These are phyloP conservation scores for Deinandra increscens DNA, from an alignment of 129 eudicot species.

Conservation along the genomic window DNA sequence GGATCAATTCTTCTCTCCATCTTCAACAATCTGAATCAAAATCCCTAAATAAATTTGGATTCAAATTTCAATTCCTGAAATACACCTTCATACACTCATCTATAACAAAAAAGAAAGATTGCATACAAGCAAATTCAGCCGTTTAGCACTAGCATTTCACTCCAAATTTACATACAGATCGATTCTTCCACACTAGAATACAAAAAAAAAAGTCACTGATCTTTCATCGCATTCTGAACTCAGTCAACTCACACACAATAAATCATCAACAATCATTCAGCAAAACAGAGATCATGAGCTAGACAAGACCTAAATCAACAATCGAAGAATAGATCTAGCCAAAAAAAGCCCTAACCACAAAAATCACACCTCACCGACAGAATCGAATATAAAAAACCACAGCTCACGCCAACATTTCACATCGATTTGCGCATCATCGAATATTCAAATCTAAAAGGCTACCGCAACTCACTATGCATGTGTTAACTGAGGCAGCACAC, in stretches of 20 bases:
- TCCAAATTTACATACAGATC: slow-evolving; percentile 25
- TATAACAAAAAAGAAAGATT: background rate
- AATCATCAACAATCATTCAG: background rate
- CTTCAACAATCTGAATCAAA: slow-evolving; percentile 35
- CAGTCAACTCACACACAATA: background rate
- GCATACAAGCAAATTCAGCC: slow-evolving; percentile 4
- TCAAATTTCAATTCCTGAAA: slow-evolving; percentile 6
- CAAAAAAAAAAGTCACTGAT: slow-evolving; percentile 1
- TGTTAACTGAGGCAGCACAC: slow-evolving; percentile 13
- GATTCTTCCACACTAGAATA: background rate
- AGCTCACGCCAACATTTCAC: slow-evolving; percentile 14
- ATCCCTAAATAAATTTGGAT: background rate
- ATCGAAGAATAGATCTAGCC: slow-evolving; percentile 44
- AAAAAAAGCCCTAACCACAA: slow-evolving; percentile 16
- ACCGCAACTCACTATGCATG: slow-evolving; percentile 18
- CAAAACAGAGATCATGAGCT: background rate
- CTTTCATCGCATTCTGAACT: slow-evolving; percentile 1
- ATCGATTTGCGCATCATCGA: slow-evolving; percentile 9
- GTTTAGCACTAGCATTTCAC: background rate
- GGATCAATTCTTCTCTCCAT: slow-evolving; percentile 76
- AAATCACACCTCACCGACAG: slow-evolving; percentile 25
- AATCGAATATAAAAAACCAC: background rate
- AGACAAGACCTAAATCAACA: background rate
- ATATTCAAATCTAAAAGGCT: slow-evolving; percentile 5
- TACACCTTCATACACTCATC: background rate